phyloP scores from a whole-genome alignment of 192 early-diverging fungal species.

The Backusella luteola region DNA sequence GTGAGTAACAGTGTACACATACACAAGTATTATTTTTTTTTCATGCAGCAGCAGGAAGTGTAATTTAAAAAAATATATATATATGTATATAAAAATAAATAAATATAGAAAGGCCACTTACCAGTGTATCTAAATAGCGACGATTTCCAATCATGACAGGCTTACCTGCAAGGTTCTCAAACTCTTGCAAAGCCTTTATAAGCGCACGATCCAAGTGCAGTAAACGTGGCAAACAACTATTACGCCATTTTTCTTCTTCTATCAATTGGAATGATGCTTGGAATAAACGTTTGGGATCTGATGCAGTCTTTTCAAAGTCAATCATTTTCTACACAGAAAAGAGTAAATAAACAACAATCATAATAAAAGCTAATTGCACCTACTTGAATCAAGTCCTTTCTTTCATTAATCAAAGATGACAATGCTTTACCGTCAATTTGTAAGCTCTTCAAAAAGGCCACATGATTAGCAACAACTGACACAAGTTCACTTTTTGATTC shows the following conservation, averaged over 20 bases:
- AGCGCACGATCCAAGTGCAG: constrained; percentile 61
- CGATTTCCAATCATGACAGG: constrained; percentile 26
- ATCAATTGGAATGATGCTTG: constrained; percentile 73
- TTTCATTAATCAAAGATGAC: constrained; percentile 42
- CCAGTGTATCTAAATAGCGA: constrained; percentile 31
- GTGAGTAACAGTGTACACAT: not conserved
- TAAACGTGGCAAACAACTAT: constrained; percentile 72
- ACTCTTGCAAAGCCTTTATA: constrained; percentile 46
- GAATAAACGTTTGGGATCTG: constrained; percentile 72
- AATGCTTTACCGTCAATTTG: constrained; percentile 28
- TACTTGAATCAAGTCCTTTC: constrained; percentile 51
- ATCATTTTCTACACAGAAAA: constrained; percentile 54
- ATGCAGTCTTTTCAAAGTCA: constrained; percentile 75
- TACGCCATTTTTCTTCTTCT: constrained; percentile 82
- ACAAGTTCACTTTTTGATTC: constrained; percentile 6
- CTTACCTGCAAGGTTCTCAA: constrained; percentile 43
- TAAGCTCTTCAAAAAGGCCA: constrained; percentile 21
- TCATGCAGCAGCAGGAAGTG: not conserved
- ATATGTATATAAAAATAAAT: not conserved
- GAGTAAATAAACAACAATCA: not conserved
- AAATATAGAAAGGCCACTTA: constrained; percentile 10
- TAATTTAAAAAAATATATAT: not conserved
- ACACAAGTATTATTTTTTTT: constrained; percentile 13
- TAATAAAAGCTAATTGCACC: not conserved
- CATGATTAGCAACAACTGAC: constrained; percentile 20